phyloP scores from a whole-genome alignment of 257 asterid species.

The Anisodus acutangulus region DNA sequence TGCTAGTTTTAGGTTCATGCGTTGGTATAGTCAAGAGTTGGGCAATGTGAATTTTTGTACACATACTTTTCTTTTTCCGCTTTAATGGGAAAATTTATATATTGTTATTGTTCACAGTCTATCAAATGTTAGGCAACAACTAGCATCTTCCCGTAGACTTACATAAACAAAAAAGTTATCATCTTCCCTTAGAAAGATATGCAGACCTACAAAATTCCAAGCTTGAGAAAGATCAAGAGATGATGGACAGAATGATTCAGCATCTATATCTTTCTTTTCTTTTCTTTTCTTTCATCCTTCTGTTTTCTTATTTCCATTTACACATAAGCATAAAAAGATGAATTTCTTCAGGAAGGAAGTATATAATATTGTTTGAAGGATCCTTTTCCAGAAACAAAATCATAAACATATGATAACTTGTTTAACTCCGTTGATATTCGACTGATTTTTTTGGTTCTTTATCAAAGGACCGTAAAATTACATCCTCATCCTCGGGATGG shows the following conservation, averaged over 20 bases:
- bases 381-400: background rate
- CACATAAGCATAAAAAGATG: background rate
- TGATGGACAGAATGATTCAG: background rate
- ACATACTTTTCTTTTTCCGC: background rate
- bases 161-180: background rate
- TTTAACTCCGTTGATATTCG: background rate
- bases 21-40: background rate
- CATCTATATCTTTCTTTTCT: background rate
- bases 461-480: background rate
- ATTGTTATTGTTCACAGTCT: background rate
- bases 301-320: background rate
- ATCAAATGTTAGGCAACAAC: background rate
- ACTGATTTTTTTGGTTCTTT: background rate
- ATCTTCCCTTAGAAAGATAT: background rate
- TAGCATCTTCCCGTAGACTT: background rate
- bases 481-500: background rate
- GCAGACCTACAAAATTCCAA: background rate
- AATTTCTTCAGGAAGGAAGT: constrained; percentile 10
- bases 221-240: background rate
- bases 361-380: background rate
- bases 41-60: background rate
- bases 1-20: background rate
- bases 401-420: background rate
- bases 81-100: background rate
- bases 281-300: constrained; percentile 14